These are phyloP conservation scores for Pichia sporocuriosa DNA, from an alignment of 805 yeast genomes.

Conservation along the genomic window DNA sequence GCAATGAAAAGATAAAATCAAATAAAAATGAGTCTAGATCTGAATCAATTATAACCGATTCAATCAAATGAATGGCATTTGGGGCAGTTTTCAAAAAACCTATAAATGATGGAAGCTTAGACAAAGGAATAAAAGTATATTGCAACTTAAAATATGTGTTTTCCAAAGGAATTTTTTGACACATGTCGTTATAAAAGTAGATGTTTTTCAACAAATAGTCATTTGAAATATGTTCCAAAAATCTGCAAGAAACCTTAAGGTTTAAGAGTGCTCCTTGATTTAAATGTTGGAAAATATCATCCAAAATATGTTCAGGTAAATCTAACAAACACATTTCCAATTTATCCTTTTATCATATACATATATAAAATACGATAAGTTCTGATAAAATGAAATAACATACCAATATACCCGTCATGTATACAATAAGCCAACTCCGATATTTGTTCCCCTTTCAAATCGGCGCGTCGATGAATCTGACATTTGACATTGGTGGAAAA, in stretches of 20 bases:
- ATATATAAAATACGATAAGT: too few relatives aligned
- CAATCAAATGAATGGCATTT: background rate
- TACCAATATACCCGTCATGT: too few relatives aligned
- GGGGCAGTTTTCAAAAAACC: background rate
- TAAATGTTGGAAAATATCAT: background rate
- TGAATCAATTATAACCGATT: background rate
- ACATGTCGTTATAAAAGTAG: conserved; percentile 1
- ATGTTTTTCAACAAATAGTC: background rate
- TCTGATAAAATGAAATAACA: too few relatives aligned
- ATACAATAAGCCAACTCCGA: too few relatives aligned
- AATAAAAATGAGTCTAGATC: too few relatives aligned
- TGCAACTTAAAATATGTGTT: background rate
- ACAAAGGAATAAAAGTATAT: conserved; percentile 4
- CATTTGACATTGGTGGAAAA: too few relatives aligned
- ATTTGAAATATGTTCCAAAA: background rate
- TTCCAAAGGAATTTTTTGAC: background rate
- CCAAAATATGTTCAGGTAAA: conserved; percentile 7
- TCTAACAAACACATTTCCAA: conserved; percentile 1
- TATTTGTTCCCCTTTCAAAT: too few relatives aligned
- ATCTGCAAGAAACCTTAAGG: conserved; percentile 2
- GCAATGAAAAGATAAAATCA: too few relatives aligned
- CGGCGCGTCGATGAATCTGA: too few relatives aligned
- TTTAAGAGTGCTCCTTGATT: background rate
- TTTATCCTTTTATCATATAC: too few relatives aligned
- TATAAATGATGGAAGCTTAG: background rate